These are phyloP conservation scores for Warburgia ugandensis DNA, from an alignment of 164 flowering plant genomes.

Conservation along the genomic window DNA sequence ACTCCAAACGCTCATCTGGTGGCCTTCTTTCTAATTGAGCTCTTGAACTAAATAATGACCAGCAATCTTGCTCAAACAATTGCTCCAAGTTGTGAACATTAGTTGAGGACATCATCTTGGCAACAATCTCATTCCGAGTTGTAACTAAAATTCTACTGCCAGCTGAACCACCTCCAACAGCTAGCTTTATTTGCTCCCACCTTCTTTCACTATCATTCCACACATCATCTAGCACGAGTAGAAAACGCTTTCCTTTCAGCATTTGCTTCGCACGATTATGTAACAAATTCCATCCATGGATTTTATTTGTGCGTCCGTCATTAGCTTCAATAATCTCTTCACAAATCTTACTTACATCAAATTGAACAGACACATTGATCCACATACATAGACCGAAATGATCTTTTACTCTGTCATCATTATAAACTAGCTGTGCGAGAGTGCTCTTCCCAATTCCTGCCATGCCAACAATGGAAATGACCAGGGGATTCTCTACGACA, in stretches of 20 bases:
- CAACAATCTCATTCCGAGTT: too few relatives aligned
- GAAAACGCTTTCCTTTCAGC: neutral
- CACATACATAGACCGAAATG: too few relatives aligned
- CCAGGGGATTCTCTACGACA: too few relatives aligned
- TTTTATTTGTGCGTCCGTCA: too few relatives aligned
- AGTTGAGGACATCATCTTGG: too few relatives aligned
- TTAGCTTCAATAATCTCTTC: too few relatives aligned
- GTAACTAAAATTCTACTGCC: slow-evolving; percentile 1
- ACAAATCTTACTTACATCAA: neutral
- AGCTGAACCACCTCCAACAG: neutral
- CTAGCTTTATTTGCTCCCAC: neutral
- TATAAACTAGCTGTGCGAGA: too few relatives aligned
- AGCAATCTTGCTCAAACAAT: neutral
- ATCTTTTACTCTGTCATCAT: neutral
- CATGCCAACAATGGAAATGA: too few relatives aligned
- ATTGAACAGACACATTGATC: neutral
- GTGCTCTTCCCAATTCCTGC: too few relatives aligned
- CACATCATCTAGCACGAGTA: slow-evolving; percentile 1
- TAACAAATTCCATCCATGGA: neutral
- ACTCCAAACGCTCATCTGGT: neutral
- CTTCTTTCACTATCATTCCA: neutral
- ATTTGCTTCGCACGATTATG: neutral
- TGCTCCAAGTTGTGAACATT: neutral
- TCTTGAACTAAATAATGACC: neutral
- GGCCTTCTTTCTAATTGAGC: neutral